A percentile compares a stretch with the other conserved stretches of the same genome.
Conservation (phyloP, 441 rosid genomes). For the Omphalea diandra region DNA sequence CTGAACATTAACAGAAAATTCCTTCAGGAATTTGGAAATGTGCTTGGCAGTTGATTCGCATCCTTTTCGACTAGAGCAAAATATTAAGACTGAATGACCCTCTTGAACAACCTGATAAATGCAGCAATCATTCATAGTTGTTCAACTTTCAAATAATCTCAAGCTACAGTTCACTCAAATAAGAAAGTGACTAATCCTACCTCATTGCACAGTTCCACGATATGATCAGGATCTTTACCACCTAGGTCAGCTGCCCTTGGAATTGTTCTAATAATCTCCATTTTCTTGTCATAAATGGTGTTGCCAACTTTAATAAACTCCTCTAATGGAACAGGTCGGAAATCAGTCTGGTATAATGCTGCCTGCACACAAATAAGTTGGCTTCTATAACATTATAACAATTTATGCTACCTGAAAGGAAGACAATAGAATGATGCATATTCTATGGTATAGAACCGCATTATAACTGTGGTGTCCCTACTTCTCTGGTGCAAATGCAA, state of each 20-base stretch:
- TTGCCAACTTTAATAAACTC: constrained; percentile 91
- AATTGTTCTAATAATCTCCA: constrained; percentile 81
- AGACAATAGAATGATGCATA: background rate
- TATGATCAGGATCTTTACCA: constrained; percentile 98
- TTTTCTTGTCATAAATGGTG: constrained; percentile 76
- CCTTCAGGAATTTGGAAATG: constrained; percentile 72
- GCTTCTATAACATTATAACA: background rate
- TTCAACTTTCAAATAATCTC: constrained; percentile 22
- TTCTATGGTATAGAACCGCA: background rate
- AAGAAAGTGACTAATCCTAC: constrained; percentile 35
- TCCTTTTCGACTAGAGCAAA: constrained; percentile 98
- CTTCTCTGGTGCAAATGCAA: background rate
- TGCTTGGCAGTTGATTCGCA: constrained; percentile 98
- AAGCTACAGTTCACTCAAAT: constrained; percentile 8
- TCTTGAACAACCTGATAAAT: constrained; percentile 85
- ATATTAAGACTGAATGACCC: constrained; percentile 90
- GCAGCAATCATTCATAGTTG: constrained; percentile 16
- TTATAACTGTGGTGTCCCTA: background rate
- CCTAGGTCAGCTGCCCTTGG: constrained; percentile 64
- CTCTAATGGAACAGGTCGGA: constrained; percentile 95
- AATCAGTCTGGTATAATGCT: constrained; percentile 89
- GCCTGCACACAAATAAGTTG: constrained; percentile 53
- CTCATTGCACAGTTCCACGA: constrained; percentile 94
- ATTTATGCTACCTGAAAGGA: background rate
- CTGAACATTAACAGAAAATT: constrained; percentile 43